Percentiles rank a stretch among this genome's conserved stretches.
These are phyloP conservation scores for Odontarrhena argentea DNA, from an alignment of 345 rosid species.

Conservation along the genomic window DNA sequence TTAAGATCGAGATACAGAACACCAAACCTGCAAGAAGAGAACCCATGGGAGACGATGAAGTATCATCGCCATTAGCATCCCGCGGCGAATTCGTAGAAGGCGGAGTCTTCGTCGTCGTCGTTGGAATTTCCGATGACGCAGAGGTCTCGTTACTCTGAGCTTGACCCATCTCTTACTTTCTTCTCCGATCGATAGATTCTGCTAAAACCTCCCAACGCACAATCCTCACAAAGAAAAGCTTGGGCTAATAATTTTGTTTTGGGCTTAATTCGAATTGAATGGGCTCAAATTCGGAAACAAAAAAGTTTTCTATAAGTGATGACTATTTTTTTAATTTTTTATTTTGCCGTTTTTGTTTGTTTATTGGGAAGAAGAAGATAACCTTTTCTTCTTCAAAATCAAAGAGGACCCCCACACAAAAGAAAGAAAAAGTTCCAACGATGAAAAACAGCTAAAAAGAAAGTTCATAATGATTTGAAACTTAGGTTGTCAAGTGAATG, in stretches of 20 bases:
- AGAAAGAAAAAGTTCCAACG: not conserved
- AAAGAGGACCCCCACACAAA: not conserved
- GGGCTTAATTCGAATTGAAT: constrained; percentile 12
- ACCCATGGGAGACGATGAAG: constrained; percentile 50
- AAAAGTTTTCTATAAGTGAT: not conserved
- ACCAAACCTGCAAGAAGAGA: constrained; percentile 59
- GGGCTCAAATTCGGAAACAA: too few species aligned
- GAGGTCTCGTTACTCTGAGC: constrained; percentile 45
- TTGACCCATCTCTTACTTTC: constrained; percentile 55
- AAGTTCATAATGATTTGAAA: constrained; percentile 22
- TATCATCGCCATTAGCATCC: constrained; percentile 15
- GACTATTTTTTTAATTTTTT: not conserved
- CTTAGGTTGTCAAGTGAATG: constrained; percentile 34
- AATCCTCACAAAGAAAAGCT: not conserved
- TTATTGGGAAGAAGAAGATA: not conserved
- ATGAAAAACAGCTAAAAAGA: constrained; percentile 16
- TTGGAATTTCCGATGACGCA: constrained; percentile 26
- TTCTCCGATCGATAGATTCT: not conserved
- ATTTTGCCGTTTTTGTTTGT: too few species aligned
- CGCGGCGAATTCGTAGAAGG: constrained; percentile 26
- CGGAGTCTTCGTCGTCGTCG: constrained; percentile 12
- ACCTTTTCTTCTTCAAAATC: not conserved
- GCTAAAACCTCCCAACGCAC: not conserved
- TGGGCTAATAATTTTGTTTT: not conserved
- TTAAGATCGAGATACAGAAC: constrained; percentile 7